Evolutionary conservation across 2,329 filamentous ascomycete genomes (phyloP).

Genomic region (Cercospora berteroae): DNA sequence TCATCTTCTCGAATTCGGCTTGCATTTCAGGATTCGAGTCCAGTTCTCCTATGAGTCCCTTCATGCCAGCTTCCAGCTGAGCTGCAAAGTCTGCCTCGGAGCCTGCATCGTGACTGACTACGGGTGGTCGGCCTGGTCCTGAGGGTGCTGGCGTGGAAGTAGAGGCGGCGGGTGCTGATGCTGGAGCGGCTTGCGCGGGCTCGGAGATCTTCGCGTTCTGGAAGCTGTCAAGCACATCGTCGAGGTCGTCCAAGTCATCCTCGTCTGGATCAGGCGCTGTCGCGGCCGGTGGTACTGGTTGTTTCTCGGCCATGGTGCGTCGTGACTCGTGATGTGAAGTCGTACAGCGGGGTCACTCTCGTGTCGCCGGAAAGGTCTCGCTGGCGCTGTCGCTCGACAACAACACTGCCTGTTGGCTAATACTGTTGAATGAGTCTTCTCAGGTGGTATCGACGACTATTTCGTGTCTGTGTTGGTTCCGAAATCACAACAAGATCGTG

Average conservation of each 20-base stretch:
- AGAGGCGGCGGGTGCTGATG: conserved; percentile 28
- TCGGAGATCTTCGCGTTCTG: conserved; percentile 58
- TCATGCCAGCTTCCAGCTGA: conserved; percentile 88
- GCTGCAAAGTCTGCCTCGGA: conserved; percentile 74
- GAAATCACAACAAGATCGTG: background rate
- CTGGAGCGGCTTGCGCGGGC: conserved; percentile 28
- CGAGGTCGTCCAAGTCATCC: conserved; percentile 86
- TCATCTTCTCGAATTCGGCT: conserved; percentile 65
- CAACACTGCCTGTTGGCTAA: background rate
- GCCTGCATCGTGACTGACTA: conserved; percentile 31
- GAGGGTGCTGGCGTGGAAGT: conserved; percentile 40
- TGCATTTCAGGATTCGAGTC: conserved; percentile 65
- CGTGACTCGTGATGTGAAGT: conserved; percentile 3
- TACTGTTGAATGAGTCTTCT: background rate
- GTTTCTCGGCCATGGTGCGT: conserved; percentile 32
- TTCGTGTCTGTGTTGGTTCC: background rate
- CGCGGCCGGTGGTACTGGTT: conserved; percentile 30
- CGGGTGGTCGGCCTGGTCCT: conserved; percentile 39
- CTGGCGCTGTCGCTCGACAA: background rate
- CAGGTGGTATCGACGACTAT: background rate
- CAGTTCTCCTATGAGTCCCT: conserved; percentile 71
- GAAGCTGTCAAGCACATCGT: conserved; percentile 95
- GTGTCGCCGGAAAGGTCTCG: background rate
- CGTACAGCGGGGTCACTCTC: background rate
- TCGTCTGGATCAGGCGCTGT: conserved; percentile 77